Percentiles rank a stretch among this genome's conserved stretches.
These are phyloP conservation scores for Nannochloropsis salina DNA, from an alignment of 108 stramenopile genomes.

Conservation along the genomic window DNA sequence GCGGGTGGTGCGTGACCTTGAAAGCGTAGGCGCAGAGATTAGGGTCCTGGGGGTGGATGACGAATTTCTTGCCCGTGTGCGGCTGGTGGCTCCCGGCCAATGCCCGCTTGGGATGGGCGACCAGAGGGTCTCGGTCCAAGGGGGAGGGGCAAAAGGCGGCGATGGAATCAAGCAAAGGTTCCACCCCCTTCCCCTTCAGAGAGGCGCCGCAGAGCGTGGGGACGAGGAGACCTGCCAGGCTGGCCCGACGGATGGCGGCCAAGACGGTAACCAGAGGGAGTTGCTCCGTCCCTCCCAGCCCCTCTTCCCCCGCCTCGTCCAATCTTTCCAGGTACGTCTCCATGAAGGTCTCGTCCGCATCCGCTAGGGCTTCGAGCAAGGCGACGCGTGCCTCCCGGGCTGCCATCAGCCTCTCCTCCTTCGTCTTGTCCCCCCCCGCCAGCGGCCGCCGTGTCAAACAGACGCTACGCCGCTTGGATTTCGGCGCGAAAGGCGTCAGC, in stretches of 20 bases:
- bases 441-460: slow-evolving; percentile 25
- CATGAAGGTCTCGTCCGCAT: slow-evolving; percentile 71
- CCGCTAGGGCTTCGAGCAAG: slow-evolving; percentile 49
- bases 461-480: slow-evolving; percentile 20
- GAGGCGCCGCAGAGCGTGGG: slow-evolving; percentile 93
- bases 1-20: slow-evolving; percentile 95
- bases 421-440: slow-evolving; percentile 19
- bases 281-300: slow-evolving; percentile 38
- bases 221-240: slow-evolving; percentile 65
- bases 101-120: background rate
- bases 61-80: slow-evolving; percentile 6
- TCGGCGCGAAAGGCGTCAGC: background rate
- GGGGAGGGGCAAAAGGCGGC: slow-evolving; percentile 87
- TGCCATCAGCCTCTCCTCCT: slow-evolving; percentile 13
- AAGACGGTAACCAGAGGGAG: slow-evolving; percentile 71
- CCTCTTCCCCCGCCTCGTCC: slow-evolving; percentile 43
- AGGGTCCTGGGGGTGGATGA: background rate
- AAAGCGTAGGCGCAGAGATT: slow-evolving; percentile 75
- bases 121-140: slow-evolving; percentile 56
- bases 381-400: slow-evolving; percentile 27
- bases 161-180: slow-evolving; percentile 83
- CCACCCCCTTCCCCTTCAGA: slow-evolving; percentile 80
- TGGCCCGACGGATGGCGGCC: slow-evolving; percentile 64
- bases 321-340: slow-evolving; percentile 69
- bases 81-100: slow-evolving; percentile 32